A percentile compares a stretch with the other conserved stretches of the same genome.
These are phyloP conservation scores for Bretschneidera sinensis DNA, from an alignment of 345 rosid species.

Conservation along the genomic window DNA sequence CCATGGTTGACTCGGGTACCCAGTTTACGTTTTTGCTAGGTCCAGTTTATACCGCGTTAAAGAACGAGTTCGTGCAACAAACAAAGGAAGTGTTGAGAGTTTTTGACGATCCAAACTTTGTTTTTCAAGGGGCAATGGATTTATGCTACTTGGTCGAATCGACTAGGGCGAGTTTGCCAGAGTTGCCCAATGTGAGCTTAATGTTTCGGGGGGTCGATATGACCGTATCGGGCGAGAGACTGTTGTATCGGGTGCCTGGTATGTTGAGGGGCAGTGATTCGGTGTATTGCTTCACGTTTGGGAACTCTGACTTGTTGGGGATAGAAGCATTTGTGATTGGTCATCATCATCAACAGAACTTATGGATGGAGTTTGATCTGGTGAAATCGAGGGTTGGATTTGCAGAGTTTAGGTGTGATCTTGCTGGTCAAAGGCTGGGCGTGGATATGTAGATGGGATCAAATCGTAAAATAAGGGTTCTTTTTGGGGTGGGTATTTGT, in stretches of 20 bases:
- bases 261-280: constrained; percentile 35
- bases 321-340: constrained; percentile 74
- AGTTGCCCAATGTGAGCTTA: constrained; percentile 45
- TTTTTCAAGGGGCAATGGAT: constrained; percentile 83
- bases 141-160: constrained; percentile 40
- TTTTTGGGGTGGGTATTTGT: not conserved
- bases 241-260: constrained; percentile 54
- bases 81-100: constrained; percentile 38
- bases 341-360: constrained; percentile 74
- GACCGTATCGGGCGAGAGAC: constrained; percentile 55
- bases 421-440: constrained; percentile 48
- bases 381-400: constrained; percentile 72
- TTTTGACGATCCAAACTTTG: constrained; percentile 46
- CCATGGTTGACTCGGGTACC: constrained; percentile 80
- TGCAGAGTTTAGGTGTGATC: constrained; percentile 56
- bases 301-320: constrained; percentile 70
- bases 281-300: constrained; percentile 76
- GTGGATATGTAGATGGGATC: constrained; percentile 5
- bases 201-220: constrained; percentile 64
- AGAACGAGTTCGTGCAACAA: constrained; percentile 46
- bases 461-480: not conserved
- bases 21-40: constrained; percentile 68
- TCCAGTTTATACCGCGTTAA: constrained; percentile 58
- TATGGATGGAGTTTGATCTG: constrained; percentile 84
- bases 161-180: constrained; percentile 18